phyloP scores from a whole-genome alignment of 345 rosid species.

The Salix purpurea region DNA sequence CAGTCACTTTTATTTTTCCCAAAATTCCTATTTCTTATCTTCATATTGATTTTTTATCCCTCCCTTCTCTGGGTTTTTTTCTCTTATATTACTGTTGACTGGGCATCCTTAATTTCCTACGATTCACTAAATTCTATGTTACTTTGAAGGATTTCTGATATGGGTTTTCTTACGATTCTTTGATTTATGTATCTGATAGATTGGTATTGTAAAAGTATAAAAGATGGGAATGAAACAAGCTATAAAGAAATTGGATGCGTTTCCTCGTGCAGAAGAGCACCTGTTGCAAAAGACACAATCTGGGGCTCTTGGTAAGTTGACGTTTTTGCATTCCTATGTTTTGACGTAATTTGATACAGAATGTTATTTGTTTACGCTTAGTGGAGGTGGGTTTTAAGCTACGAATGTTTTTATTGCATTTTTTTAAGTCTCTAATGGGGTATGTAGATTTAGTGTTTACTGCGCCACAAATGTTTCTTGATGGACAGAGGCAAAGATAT shows the following conservation, averaged over 20 bases:
- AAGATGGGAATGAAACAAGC: constrained; percentile 83
- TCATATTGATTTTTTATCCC: neutral
- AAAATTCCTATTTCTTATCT: neutral
- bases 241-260: constrained; percentile 79
- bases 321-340: neutral
- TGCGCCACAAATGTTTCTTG: neutral
- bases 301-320: constrained; percentile 70
- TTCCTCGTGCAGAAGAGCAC: constrained; percentile 97
- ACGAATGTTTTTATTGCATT: neutral
- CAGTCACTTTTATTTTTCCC: neutral
- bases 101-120: neutral
- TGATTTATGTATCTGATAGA: neutral
- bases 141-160: neutral
- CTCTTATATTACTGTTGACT: neutral
- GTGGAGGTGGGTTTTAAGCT: neutral
- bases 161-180: neutral
- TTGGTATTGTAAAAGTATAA: neutral
- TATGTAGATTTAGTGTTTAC: neutral
- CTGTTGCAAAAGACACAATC: constrained; percentile 86
- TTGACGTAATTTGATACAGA: neutral
- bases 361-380: neutral
- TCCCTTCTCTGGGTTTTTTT: neutral
- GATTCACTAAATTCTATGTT: neutral
- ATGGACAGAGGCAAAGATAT: neutral
- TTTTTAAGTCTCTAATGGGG: neutral